A percentile compares a stretch with the other conserved stretches of the same genome.
Evolutionary conservation across 2,329 filamentous ascomycete genomes (phyloP).

Genomic region (Amesomyces nigricolor): DNA sequence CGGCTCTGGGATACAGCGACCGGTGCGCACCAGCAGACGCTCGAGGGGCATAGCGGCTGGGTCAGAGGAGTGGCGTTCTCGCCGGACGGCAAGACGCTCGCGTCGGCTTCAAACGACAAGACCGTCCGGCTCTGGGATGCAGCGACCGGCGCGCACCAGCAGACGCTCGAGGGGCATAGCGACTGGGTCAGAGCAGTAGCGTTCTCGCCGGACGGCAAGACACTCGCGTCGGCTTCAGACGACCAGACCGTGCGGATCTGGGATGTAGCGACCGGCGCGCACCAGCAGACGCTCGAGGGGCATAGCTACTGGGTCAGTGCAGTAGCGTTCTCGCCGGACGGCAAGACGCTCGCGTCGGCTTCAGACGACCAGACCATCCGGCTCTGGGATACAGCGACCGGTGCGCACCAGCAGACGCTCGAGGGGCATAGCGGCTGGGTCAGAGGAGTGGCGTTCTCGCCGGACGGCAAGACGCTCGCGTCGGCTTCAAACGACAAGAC

Average conservation of each 20-base stretch:
- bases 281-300: slow-evolving; percentile 13
- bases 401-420: slow-evolving; percentile 16
- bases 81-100: background rate
- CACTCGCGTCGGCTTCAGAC: background rate
- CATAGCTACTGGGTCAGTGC: slow-evolving; percentile 9
- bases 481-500: background rate
- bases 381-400: slow-evolving; percentile 19
- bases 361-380: slow-evolving; percentile 8
- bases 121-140: slow-evolving; percentile 10
- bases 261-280: slow-evolving; percentile 14
- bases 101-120: background rate
- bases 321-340: slow-evolving; percentile 15
- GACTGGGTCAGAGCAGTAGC: slow-evolving; percentile 10
- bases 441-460: slow-evolving; percentile 20
- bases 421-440: slow-evolving; percentile 16
- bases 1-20: too few species aligned
- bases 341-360: slow-evolving; percentile 8
- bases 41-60: background rate
- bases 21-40: background rate
- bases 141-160: slow-evolving; percentile 4
- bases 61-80: background rate
- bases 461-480: slow-evolving; percentile 11
- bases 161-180: slow-evolving; percentile 15
- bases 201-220: slow-evolving; percentile 21
- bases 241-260: background rate